Base-by-base conservation (phyloP, 768 basidiomycete species). In the Hemileccinum rubropunctum region DNA sequence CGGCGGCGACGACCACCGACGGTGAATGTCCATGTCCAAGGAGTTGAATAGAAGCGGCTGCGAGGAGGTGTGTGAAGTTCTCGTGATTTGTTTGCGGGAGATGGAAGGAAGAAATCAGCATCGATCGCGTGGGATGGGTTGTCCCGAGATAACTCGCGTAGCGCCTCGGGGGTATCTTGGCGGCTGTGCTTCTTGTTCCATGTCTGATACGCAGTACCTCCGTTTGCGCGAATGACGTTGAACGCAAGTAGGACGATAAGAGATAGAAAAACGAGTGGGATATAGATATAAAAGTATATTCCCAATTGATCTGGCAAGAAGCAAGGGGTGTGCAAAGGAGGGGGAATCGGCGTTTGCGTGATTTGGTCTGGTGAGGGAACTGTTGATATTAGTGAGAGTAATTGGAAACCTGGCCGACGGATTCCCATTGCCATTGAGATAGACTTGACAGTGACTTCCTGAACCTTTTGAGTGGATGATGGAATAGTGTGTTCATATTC, bases 391-490 rank as follows among this genome's bases (percentile, higher is more conserved):
- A 98, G 78, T 2, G 93, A 89, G 38, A 98, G 77, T 17, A 98
- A 78, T 58, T 95, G 91, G 69, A 94, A 93, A 36, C 93, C 95
- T 6, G 95, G 94, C 26, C 75, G 75, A 38, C 77, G 76, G 45
- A 98, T 79, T 28, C 89, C 91, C 83, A 92, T 90, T 4, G 86
- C 88, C 76, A 94, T 91, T 12, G 91, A 92, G 60, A 97, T 76
- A 2, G 91, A 86, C 66, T 93, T 97, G 61, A 98, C 80, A 0
- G 91, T 89, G 17, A 95, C 77, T 70, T 98, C 95, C 44, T 76
- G 78, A 12, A 81, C 71, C 32, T 67, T 67, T 21, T 56, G 35
- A 9, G 48, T 26, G 26, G 58, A 53, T 6, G 52, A 56, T 21
- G 54, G 50, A 46, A 66, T 63, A 54, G 69, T 57, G 65, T 85